Evolutionary conservation across 208 protist genomes (phyloP).

Genomic region (Willaertia magna): DNA sequence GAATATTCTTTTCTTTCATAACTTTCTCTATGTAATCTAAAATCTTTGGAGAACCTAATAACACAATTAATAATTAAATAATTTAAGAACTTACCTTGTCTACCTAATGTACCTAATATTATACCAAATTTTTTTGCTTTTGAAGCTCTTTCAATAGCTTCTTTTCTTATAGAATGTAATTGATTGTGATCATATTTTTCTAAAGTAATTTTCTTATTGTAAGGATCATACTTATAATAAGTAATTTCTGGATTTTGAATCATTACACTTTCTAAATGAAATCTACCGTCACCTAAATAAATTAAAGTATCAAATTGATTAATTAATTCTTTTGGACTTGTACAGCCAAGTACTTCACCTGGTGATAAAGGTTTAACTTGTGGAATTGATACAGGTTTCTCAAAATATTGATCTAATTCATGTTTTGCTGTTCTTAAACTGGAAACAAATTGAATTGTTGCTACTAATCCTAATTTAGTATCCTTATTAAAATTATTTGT

Average conservation of each 20-base stretch:
- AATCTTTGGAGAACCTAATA: constrained; percentile 74
- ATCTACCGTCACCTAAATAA: constrained; percentile 88
- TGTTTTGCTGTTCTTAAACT: constrained; percentile 66
- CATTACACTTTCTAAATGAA: constrained; percentile 96
- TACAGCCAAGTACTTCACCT: constrained; percentile 96
- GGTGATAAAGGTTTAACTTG: constrained; percentile 86
- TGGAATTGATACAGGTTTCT: constrained; percentile 54
- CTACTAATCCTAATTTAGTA: constrained; percentile 67
- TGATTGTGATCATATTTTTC: constrained; percentile 80
- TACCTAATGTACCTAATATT: constrained; percentile 90
- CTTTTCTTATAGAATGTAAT: constrained; percentile 70
- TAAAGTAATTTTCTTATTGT: constrained; percentile 73
- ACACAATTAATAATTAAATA: too few relatives aligned
- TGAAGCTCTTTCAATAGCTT: constrained; percentile 52
- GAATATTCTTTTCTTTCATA: constrained; percentile 49
- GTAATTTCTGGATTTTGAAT: constrained; percentile 83
- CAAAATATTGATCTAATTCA: constrained; percentile 60
- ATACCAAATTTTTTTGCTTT: constrained; percentile 75
- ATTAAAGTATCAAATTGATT: constrained; percentile 6
- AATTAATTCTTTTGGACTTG: constrained; percentile 69
- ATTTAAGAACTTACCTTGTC: too few relatives aligned
- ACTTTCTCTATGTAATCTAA: constrained; percentile 70
- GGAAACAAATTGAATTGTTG: constrained; percentile 92
- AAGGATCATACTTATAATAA: constrained; percentile 73
- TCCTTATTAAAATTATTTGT: constrained; percentile 60